Evolutionary conservation across 106 monocot genomes (phyloP), one percentile per base, ranked within the genome.

Genomic region (Dendrobium nobile): DNA sequence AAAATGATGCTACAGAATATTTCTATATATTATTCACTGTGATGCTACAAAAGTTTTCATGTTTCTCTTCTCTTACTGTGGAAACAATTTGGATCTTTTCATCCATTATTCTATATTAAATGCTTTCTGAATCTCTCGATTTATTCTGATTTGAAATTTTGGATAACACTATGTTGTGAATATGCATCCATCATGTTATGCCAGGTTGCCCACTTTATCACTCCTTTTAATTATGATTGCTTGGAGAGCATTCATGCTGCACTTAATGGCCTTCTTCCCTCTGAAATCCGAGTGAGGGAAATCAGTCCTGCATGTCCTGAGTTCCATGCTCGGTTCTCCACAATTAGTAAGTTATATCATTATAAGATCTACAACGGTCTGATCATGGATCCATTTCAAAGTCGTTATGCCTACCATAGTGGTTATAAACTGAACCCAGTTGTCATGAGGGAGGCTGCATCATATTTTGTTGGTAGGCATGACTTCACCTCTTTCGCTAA

Each of bases 401-500:
- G 47, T 41, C 85, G 45, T 73, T 95, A 90, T 86, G 88, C 92
- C 55, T 95, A 84, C 54, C 94, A 95, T 80, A 85, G 92, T 90
- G 85, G 80, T 40, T 82, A 92, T 82, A 92, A 83, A 83, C 89
- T 95, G 54, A 89, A 90, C 82, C 87, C 92, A 31, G 26, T 15
- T 54, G 75, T 80, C 28, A 91, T 95, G 94, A 85, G 87, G 72
- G 88, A 92, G 88, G 94, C 92, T 80, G 92, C 94, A 45, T 18
- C 56, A 40, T 87, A 88, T 87, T 95, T 92, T 84, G 87, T 92
- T 58, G 94, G 94, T 22, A 90, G 82, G 64, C 92, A 95, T 79
- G 84, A 95, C 82, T 95, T 92, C 82, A 80, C 88, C 43, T 92
- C 94, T 81, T 95, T 95, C 85, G 92, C 92, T 28, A 95, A 95